Conservation (phyloP, 805 yeast genomes). For the Suhomyces faveliae region DNA sequence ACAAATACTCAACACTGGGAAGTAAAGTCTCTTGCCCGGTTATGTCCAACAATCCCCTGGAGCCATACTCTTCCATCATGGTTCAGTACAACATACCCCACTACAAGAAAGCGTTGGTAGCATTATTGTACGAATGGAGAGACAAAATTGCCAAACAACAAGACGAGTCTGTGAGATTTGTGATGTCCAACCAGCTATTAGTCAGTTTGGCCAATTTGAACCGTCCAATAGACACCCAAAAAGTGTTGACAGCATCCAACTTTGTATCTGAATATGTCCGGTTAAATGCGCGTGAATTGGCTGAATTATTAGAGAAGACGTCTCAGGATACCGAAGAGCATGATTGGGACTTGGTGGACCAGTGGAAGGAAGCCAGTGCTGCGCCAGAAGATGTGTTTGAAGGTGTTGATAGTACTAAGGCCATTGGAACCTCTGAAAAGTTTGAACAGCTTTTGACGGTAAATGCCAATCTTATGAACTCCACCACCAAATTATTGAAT, state of each 20-base stretch:
- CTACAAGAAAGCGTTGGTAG: constrained; percentile 54
- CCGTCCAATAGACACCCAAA: constrained; percentile 56
- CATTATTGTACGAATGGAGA: constrained; percentile 75
- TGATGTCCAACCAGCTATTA: constrained; percentile 80
- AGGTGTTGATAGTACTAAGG: constrained; percentile 17
- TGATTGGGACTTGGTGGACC: constrained; percentile 38
- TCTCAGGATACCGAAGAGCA: constrained; percentile 32
- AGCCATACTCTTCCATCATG: constrained; percentile 67
- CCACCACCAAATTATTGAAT: constrained; percentile 5
- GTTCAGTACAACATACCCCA: constrained; percentile 62
- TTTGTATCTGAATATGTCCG: constrained; percentile 57
- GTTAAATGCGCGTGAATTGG: constrained; percentile 53
- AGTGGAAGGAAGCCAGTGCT: constrained; percentile 15
- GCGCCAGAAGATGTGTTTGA: constrained; percentile 9
- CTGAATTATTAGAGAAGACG: constrained; percentile 51
- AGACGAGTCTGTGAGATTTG: constrained; percentile 82
- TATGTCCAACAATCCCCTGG: constrained; percentile 45
- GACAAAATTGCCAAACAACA: constrained; percentile 67
- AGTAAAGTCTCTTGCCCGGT: constrained; percentile 47
- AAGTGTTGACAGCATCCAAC: constrained; percentile 48
- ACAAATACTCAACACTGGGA: constrained; percentile 5
- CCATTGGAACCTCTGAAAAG: constrained; percentile 1
- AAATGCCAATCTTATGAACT: constrained; percentile 11
- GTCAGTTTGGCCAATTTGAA: constrained; percentile 55
- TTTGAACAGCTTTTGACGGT: constrained; percentile 12